Evolutionary conservation across 495 filamentous ascomycete species (phyloP), one percentile per base, ranked within the genome.

Genomic region (Tuber umbilicatum): DNA sequence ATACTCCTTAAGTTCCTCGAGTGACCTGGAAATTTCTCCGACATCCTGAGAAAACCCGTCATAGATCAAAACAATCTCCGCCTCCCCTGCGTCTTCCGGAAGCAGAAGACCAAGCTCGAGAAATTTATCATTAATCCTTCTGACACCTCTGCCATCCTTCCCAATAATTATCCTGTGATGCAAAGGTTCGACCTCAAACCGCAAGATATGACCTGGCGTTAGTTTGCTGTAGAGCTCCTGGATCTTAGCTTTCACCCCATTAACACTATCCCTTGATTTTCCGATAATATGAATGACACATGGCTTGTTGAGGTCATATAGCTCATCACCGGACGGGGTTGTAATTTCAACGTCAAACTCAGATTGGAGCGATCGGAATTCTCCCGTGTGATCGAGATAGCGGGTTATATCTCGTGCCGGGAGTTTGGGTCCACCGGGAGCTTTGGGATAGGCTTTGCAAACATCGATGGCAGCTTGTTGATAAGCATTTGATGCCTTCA

Each of bases 361-460:
- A 68, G 86, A 87, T 84, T 97, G 93, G 16, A 99, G 85, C 43
- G 90, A 87, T 79, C 91, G 88, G 78, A 97, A 89, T 74, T 91
- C 91, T 74, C 90, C 87, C 43, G 90, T 89, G 76, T 94, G 88
- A 41, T 87, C 89, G 23, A 97, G 86, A 82, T 98, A 98, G 37
- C 92, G 90, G 5, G 92, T 92, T 50, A 98, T 82, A 77, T 94
- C 91, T 73, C 90, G 90, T 7, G 94, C 94, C 81, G 98, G 94
- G 40, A 86, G 86, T 60, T 91, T 87, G 10, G 91, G 87, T 42
- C 91, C 91, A 45, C 87, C 85, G 38, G 90, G 88, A n/a, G 92
- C 90, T 77, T 89, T 91, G 31, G 87, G 87, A 76, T 96, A 90
- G 82, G 92, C 90, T 42, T 89, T 88, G 37, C 92, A 88, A 77